Evolutionary conservation across 495 filamentous ascomycete species (phyloP), one percentile per base, ranked within the genome.

Genomic region (Penicillium daleae): DNA sequence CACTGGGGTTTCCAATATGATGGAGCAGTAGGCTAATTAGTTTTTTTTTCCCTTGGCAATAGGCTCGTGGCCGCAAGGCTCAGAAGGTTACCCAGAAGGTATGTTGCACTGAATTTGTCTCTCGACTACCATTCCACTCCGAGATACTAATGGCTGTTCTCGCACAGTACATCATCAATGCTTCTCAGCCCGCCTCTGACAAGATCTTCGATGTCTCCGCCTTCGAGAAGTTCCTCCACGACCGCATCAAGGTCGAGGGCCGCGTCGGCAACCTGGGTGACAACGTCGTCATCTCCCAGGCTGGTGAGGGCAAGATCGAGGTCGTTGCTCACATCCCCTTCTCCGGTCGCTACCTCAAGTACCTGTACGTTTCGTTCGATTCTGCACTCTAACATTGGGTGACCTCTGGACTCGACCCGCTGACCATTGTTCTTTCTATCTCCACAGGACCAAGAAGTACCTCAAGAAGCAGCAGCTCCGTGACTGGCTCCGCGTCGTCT

Each of bases 391-490:
- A 48, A 9, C 0, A 6, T 15, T 42, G 1, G n/a, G 17, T 31
- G 35, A 4, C 19, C 19, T 22, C 51, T 2, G 26, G 40, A 58
- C 51, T 49, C 40, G 60, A 12, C 21, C 56, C 29, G 31, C 56
- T 66, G 60, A 69, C 63, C 33, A 57, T 67, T 21, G 5, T 26
- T 2, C 55, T 61, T 56, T 56, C 50, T 3, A 40, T 33, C 44
- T 29, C 29, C 12, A 29, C 68, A 97, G 93, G 79, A 99, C 95
- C 78, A 99, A 99, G 91, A 99, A 98, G 86, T 99, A 96, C 89
- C 91, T 99, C 80, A 99, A 99, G 91, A 99, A 99, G 90, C 92
- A 97, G 86, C 93, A 97, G 85, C 89, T 99, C 78, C 91, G 95
- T 82, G 95, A 99, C 85, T 99, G 96, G 96, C 89, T 99, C 75